These are phyloP conservation scores for Asclepias syriaca DNA, from an alignment of 257 asterid species.

Conservation along the genomic window DNA sequence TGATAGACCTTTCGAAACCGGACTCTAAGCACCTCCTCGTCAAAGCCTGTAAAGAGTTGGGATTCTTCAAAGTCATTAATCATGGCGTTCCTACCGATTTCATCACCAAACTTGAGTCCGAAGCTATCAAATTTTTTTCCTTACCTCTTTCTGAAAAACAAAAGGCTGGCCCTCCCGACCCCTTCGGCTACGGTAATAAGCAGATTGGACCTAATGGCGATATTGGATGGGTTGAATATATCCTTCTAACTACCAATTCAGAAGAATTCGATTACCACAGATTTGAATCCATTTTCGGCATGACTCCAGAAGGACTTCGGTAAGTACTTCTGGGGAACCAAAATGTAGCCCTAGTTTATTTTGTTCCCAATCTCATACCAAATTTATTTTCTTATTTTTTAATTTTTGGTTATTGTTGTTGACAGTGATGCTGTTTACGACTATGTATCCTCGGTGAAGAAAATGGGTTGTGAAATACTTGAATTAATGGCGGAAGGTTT, in stretches of 20 bases:
- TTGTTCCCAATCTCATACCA: neutral
- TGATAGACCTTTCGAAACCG: conserved; percentile 69
- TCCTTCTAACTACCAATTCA: conserved; percentile 47
- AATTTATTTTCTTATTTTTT: neutral
- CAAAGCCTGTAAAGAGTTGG: conserved; percentile 73
- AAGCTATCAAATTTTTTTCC: conserved; percentile 61
- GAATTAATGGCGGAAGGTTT: conserved; percentile 36
- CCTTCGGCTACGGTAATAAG: conserved; percentile 73
- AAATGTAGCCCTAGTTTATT: neutral
- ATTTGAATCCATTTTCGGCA: conserved; percentile 48
- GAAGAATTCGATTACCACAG: conserved; percentile 33
- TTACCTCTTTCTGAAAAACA: conserved; percentile 44
- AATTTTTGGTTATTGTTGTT: neutral
- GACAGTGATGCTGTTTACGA: conserved; percentile 30
- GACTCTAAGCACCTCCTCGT: conserved; percentile 57
- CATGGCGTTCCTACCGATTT: conserved; percentile 57
- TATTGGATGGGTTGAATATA: conserved; percentile 64
- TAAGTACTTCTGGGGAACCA: conserved; percentile 7
- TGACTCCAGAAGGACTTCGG: conserved; percentile 54
- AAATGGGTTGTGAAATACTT: conserved; percentile 36
- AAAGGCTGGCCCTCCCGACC: conserved; percentile 61
- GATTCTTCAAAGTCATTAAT: conserved; percentile 65
- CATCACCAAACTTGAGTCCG: conserved; percentile 49
- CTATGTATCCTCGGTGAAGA: conserved; percentile 28
- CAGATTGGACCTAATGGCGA: conserved; percentile 61